Evolutionary conservation across 352 stramenopile genomes (phyloP).

Genomic region (Globisporangium cederbergense): DNA sequence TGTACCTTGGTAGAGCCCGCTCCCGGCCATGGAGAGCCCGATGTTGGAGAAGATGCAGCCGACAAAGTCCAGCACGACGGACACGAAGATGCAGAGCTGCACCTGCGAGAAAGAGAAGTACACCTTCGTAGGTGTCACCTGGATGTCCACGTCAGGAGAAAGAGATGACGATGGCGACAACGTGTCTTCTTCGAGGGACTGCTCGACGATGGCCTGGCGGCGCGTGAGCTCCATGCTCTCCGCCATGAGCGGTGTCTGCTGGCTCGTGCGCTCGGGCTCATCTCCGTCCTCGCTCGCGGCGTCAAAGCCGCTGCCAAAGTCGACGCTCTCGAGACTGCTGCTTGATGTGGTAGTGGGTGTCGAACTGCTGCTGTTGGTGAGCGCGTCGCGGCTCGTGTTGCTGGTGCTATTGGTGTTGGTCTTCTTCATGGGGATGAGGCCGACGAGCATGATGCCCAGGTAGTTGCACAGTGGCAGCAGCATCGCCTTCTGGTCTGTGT

Average conservation of each 20-base stretch:
- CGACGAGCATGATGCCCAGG: slow-evolving; percentile 84
- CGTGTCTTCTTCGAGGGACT: background rate
- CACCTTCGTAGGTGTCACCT: slow-evolving; percentile 21
- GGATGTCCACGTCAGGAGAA: background rate
- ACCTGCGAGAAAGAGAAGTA: slow-evolving; percentile 48
- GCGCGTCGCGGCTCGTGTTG: background rate
- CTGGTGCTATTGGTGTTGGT: background rate
- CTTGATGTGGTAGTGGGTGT: background rate
- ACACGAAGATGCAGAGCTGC: slow-evolving; percentile 63
- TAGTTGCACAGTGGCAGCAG: slow-evolving; percentile 86
- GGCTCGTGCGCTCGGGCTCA: slow-evolving; percentile 19
- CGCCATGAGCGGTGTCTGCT: slow-evolving; percentile 14
- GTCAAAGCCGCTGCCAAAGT: slow-evolving; percentile 10
- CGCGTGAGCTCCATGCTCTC: slow-evolving; percentile 49
- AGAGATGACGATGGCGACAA: background rate
- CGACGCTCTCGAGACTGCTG: slow-evolving; percentile 3
- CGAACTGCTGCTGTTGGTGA: background rate
- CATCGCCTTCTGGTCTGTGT: slow-evolving; percentile 72
- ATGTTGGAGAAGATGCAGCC: slow-evolving; percentile 86
- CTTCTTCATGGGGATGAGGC: slow-evolving; percentile 40
- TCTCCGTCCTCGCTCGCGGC: slow-evolving; percentile 9
- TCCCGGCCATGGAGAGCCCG: slow-evolving; percentile 76
- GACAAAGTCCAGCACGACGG: slow-evolving; percentile 76
- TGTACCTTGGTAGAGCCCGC: slow-evolving; percentile 65
- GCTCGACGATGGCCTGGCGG: slow-evolving; percentile 23